Percentiles rank a stretch among this genome's conserved stretches.
Conservation (phyloP, 345 rosid species). For the Hirschfeldia incana region DNA sequence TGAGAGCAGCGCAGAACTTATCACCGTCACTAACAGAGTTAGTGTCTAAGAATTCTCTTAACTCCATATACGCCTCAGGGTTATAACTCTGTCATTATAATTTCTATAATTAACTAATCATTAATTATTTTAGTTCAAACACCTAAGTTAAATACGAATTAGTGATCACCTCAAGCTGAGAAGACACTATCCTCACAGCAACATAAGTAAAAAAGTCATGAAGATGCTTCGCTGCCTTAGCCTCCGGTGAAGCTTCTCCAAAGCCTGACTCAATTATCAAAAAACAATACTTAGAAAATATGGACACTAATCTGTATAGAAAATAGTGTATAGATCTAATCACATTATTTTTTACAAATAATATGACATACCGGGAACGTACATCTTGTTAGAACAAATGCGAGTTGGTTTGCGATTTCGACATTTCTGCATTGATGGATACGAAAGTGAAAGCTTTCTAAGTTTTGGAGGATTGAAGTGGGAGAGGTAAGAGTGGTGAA, state of each 20-base stretch:
- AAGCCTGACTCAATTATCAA: conserved; percentile 44
- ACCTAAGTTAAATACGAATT: background rate
- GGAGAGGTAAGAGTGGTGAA: conserved; percentile 32
- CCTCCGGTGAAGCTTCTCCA: conserved; percentile 93
- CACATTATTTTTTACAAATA: background rate
- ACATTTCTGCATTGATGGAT: background rate
- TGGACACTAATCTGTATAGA: background rate
- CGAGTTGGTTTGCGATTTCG: conserved; percentile 21
- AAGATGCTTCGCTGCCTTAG: conserved; percentile 69
- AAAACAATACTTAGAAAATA: background rate
- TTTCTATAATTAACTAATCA: background rate
- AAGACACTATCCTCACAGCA: conserved; percentile 71
- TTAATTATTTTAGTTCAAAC: background rate
- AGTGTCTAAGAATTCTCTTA: conserved; percentile 56
- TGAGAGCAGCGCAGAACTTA: conserved; percentile 64
- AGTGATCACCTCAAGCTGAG: conserved; percentile 73
- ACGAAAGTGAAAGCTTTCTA: background rate
- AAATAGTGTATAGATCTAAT: background rate
- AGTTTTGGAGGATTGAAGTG: conserved; percentile 26
- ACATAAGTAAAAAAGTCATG: conserved; percentile 74
- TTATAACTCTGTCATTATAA: conserved; percentile 64
- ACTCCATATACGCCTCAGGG: conserved; percentile 69
- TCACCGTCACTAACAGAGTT: conserved; percentile 81
- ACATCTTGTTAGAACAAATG: conserved; percentile 39
- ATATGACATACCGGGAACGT: conserved; percentile 36